Evolutionary conservation across 2,329 filamentous ascomycete species (phyloP).

Genomic region (Lecanosticta acicola): DNA sequence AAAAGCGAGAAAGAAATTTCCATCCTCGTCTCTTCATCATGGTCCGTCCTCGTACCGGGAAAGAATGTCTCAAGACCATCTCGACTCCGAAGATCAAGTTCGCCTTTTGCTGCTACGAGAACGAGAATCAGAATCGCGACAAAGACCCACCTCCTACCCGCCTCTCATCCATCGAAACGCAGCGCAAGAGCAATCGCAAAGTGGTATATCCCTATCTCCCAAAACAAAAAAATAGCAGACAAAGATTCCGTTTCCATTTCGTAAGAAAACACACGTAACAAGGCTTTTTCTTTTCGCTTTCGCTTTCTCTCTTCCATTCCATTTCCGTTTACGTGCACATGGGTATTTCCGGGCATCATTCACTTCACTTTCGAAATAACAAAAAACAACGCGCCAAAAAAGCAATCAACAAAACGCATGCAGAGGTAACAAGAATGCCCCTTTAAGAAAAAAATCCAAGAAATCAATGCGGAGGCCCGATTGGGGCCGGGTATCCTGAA

Average conservation of each 20-base stretch:
- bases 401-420: slow-evolving; percentile 12
- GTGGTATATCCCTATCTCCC: slow-evolving; percentile 19
- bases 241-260: slow-evolving; percentile 1
- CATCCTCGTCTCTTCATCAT: too few relatives aligned
- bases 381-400: slow-evolving; percentile 6
- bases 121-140: too few relatives aligned
- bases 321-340: slow-evolving; percentile 4
- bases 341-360: neutral
- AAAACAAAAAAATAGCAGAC: neutral
- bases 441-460: slow-evolving; percentile 10
- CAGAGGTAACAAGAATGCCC: slow-evolving; percentile 6
- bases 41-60: too few relatives aligned
- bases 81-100: too few relatives aligned
- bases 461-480: slow-evolving; percentile 35
- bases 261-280: slow-evolving; percentile 4
- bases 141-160: too few relatives aligned
- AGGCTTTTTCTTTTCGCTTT: slow-evolving; percentile 15
- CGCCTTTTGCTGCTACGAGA: too few relatives aligned
- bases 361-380: neutral
- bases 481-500: slow-evolving; percentile 38
- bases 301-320: slow-evolving; percentile 8
- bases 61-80: too few relatives aligned
- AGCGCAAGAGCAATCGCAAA: slow-evolving; percentile 9
- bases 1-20: too few relatives aligned
- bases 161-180: too few relatives aligned